Percentiles rank a stretch among this genome's conserved stretches.
phyloP scores from a whole-genome alignment of 371 early-diverging fungal species.

The Haplosporangium sp. region DNA sequence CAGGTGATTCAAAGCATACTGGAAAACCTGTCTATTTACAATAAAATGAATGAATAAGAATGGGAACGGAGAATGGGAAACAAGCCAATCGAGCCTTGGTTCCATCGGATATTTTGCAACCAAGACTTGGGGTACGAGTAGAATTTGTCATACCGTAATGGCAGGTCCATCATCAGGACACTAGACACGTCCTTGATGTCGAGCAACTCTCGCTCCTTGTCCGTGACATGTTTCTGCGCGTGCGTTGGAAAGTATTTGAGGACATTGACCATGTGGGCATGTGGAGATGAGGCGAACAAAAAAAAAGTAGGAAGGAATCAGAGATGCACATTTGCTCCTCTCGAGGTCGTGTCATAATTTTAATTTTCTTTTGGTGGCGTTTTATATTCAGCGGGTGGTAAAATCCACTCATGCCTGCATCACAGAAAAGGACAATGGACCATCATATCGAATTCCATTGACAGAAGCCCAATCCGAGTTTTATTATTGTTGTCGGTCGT shows the following conservation, averaged over 20 bases:
- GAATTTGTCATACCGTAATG: constrained; percentile 20
- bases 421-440: too few species aligned
- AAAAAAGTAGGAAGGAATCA: too few species aligned
- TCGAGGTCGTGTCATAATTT: too few species aligned
- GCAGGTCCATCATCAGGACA: constrained; percentile 20
- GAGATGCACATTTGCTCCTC: too few species aligned
- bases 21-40: constrained; percentile 27
- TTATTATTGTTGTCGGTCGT: too few species aligned
- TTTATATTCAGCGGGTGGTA: too few species aligned
- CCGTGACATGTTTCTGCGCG: not conserved
- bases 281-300: too few species aligned
- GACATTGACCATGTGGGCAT: constrained; percentile 21
- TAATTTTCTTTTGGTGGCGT: too few species aligned
- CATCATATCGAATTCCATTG: too few species aligned
- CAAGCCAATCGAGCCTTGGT: not conserved
- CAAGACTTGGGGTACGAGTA: not conserved
- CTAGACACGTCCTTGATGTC: not conserved
- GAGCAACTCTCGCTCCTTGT: not conserved
- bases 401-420: too few species aligned
- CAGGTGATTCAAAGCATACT: constrained; percentile 34
- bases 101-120: not conserved
- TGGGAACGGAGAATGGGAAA: not conserved
- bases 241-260: constrained; percentile 20
- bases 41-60: not conserved
- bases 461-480: too few species aligned